These are phyloP conservation scores for Tricholoma terreum DNA, from an alignment of 768 basidiomycete species.

Conservation along the genomic window DNA sequence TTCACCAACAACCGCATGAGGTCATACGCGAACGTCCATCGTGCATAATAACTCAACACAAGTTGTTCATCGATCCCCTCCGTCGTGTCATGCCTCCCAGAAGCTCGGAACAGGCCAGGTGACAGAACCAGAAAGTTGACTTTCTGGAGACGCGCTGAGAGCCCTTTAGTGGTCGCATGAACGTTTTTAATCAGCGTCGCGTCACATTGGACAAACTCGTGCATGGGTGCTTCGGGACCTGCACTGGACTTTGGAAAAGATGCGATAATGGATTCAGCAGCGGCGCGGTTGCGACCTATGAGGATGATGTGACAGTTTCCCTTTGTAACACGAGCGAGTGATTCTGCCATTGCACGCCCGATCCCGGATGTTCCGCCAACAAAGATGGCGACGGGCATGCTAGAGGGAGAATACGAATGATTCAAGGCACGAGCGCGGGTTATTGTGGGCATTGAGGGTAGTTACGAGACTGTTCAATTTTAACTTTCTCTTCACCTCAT, in stretches of 20 bases:
- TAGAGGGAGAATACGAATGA: constrained; percentile 23
- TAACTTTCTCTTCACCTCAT: no score
- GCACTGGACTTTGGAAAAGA: constrained; percentile 32
- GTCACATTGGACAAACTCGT: constrained; percentile 53
- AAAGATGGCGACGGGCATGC: constrained; percentile 35
- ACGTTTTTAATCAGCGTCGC: constrained; percentile 50
- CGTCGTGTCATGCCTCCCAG: constrained; percentile 37
- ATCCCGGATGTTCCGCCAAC: constrained; percentile 48
- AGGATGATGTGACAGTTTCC: constrained; percentile 52
- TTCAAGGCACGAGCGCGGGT: constrained; percentile 22
- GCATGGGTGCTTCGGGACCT: constrained; percentile 13
- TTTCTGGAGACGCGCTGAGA: constrained; percentile 34
- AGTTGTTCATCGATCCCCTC: constrained; percentile 45
- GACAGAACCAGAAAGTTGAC: constrained; percentile 54
- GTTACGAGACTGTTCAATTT: no score
- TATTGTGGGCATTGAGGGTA: neutral
- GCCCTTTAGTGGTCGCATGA: constrained; percentile 25
- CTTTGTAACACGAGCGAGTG: constrained; percentile 44
- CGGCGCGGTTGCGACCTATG: constrained; percentile 47
- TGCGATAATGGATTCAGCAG: constrained; percentile 46
- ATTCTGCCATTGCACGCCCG: constrained; percentile 44
- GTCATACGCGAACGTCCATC: constrained; percentile 48
- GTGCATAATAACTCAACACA: constrained; percentile 42
- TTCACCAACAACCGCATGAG: constrained; percentile 41
- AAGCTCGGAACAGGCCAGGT: constrained; percentile 37